phyloP scores from a whole-genome alignment of 768 basidiomycete species.

The Boletus rubroflammeus region DNA sequence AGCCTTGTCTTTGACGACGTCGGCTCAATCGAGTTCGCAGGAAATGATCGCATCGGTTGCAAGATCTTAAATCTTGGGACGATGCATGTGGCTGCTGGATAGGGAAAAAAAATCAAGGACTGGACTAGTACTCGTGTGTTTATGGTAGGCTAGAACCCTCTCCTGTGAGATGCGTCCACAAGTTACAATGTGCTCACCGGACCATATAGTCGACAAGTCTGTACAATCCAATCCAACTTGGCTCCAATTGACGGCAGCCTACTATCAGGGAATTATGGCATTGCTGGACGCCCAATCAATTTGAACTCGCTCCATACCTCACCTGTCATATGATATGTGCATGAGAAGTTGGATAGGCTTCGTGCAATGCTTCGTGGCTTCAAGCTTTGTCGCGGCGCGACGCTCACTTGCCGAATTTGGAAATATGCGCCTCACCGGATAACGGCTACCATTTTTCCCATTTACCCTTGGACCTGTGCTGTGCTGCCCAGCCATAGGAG shows the following conservation, averaged over 20 bases:
- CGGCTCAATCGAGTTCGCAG: background rate
- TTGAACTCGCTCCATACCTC: background rate
- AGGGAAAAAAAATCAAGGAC: background rate
- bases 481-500: background rate
- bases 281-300: constrained; percentile 6
- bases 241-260: constrained; percentile 11
- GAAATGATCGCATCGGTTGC: background rate
- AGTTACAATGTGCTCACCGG: background rate
- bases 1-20: background rate
- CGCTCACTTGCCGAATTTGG: constrained; percentile 17
- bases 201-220: constrained; percentile 13
- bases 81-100: background rate
- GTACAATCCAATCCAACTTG: constrained; percentile 9
- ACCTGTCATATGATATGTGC: constrained; percentile 8
- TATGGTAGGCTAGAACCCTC: background rate
- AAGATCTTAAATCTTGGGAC: background rate
- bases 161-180: background rate
- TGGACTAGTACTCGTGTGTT: background rate
- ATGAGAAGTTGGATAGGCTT: constrained; percentile 10
- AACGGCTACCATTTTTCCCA: constrained; percentile 17
- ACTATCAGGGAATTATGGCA: constrained; percentile 14
- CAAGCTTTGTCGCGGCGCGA: constrained; percentile 8
- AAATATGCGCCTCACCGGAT: constrained; percentile 20
- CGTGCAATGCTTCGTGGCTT: constrained; percentile 17
- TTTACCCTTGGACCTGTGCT: background rate